phyloP scores from a whole-genome alignment of 768 basidiomycete species.

The Lactarius akahatsu region DNA sequence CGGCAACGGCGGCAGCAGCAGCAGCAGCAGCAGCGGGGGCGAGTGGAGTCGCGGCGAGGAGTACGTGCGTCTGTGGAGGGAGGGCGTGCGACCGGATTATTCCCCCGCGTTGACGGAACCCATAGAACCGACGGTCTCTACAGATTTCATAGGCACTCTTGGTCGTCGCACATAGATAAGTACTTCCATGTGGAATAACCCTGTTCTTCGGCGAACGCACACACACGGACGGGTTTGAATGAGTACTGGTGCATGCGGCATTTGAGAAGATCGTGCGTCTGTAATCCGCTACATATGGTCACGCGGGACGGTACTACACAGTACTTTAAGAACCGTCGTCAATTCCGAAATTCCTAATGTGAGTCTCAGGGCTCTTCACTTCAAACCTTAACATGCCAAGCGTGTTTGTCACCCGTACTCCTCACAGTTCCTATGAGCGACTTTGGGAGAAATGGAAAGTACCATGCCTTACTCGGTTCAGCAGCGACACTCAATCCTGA shows the following conservation, averaged over 20 bases:
- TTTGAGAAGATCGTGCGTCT: no score
- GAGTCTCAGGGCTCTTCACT: no score
- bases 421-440: background rate
- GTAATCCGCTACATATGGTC: no score
- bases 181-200: background rate
- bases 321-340: no score
- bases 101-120: constrained; percentile 51
- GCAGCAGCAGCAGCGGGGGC: constrained; percentile 24
- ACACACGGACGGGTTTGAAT: no score
- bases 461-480: background rate
- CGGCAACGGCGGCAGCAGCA: constrained; percentile 6
- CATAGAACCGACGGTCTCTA: background rate
- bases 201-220: no score
- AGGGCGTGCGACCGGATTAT: constrained; percentile 67
- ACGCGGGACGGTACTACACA: no score
- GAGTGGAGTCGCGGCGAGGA: constrained; percentile 74
- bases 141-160: constrained; percentile 18
- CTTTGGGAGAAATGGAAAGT: background rate
- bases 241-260: no score
- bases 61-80: constrained; percentile 71
- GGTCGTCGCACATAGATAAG: background rate
- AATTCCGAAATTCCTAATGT: no score
- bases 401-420: no score
- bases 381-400: no score
- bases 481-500: no score